A percentile compares a stretch with the other conserved stretches of the same genome.
These are phyloP conservation scores for Diaporthe humulicola DNA, from an alignment of 2,329 filamentous ascomycete species.

Conservation along the genomic window DNA sequence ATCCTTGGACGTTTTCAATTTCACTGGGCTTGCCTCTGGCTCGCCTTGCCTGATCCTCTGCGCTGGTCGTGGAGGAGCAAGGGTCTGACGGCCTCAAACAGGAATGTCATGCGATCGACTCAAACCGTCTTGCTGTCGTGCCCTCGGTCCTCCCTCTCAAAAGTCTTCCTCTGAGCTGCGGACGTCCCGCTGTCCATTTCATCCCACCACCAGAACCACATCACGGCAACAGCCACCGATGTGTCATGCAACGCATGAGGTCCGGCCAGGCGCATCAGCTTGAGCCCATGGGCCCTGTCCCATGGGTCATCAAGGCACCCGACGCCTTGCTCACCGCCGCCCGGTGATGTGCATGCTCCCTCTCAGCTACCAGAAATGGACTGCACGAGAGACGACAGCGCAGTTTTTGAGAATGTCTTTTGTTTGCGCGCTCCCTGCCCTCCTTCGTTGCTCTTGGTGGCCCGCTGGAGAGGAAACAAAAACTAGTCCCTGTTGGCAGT, in stretches of 20 bases:
- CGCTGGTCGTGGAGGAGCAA: conserved; percentile 52
- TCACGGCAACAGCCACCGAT: conserved; percentile 56
- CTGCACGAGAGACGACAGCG: conserved; percentile 67
- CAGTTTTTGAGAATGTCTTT: conserved; percentile 98
- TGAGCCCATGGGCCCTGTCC: conserved; percentile 58
- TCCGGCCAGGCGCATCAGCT: conserved; percentile 72
- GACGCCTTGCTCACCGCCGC: conserved; percentile 50
- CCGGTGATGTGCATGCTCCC: conserved; percentile 52
- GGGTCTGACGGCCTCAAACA: conserved; percentile 58
- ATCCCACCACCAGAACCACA: conserved; percentile 56
- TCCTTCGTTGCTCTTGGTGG: conserved; percentile 59
- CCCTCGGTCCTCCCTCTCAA: conserved; percentile 57
- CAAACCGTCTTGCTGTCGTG: conserved; percentile 54
- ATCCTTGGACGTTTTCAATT: conserved; percentile 52
- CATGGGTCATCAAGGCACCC: conserved; percentile 63
- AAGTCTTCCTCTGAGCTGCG: conserved; percentile 41
- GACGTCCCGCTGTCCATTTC: conserved; percentile 42
- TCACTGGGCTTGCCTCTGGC: conserved; percentile 43
- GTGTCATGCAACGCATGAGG: conserved; percentile 61
- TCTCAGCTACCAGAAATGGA: conserved; percentile 59
- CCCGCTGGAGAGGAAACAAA: conserved; percentile 85
- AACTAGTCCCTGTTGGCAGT: conserved; percentile 91
- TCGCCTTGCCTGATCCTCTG: conserved; percentile 59
- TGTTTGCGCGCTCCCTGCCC: conserved; percentile 82
- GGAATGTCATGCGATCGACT: conserved; percentile 58